A percentile compares a stretch with the other conserved stretches of the same genome.
Conservation (phyloP, 148 eudicot genomes). For the Camellia sinensis region DNA sequence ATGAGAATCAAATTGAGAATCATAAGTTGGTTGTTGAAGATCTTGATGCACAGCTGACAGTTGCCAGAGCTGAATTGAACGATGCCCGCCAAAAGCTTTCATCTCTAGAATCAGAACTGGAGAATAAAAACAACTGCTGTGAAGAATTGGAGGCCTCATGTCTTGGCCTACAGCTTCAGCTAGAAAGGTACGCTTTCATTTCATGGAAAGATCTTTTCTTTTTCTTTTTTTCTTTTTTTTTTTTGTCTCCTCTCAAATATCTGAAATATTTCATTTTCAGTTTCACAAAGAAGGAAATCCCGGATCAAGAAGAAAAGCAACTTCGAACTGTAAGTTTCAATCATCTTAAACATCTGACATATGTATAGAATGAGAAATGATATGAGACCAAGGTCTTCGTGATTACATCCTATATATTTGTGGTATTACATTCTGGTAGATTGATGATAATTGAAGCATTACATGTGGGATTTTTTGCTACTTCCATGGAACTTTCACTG, state of each 20-base stretch:
- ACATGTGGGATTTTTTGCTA: no score
- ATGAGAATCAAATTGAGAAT: conserved; percentile 38
- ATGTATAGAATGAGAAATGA: not conserved
- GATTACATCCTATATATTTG: not conserved
- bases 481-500: not conserved
- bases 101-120: conserved; percentile 25
- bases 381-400: not conserved
- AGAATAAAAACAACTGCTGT: conserved; percentile 22
- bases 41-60: conserved; percentile 41
- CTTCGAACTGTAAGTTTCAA: conserved; percentile 59
- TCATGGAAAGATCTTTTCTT: not conserved
- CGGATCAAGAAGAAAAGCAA: conserved; percentile 40
- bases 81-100: conserved; percentile 37
- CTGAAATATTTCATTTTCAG: conserved; percentile 37
- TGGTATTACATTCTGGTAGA: not conserved
- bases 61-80: conserved; percentile 33
- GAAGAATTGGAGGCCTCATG: conserved; percentile 49
- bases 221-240: conserved; percentile 1
- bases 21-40: conserved; percentile 42
- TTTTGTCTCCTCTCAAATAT: not conserved
- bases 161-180: conserved; percentile 26
- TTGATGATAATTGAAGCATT: not conserved
- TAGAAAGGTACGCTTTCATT: conserved; percentile 48
- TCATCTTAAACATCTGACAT: not conserved
- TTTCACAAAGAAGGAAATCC: conserved; percentile 26